These are phyloP conservation scores for Cystobasidiaceae sp. DNA, from an alignment of 1,284 basidiomycete species.

Conservation along the genomic window DNA sequence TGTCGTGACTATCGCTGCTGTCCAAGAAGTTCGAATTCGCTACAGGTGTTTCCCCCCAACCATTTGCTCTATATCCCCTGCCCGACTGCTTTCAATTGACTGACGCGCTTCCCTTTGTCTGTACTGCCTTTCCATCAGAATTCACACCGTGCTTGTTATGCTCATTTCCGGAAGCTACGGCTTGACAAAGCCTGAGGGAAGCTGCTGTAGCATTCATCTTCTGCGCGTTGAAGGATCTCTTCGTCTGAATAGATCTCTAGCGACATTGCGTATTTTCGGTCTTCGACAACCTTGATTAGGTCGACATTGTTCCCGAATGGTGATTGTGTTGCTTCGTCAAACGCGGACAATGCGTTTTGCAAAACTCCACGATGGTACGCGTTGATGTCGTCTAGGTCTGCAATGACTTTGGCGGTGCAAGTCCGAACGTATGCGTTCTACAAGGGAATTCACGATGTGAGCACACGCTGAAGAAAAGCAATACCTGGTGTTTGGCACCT, in stretches of 20 bases:
- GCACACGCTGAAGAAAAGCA: background rate
- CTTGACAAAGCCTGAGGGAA: background rate
- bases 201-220: background rate
- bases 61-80: too few relatives aligned
- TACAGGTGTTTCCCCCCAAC: too few relatives aligned
- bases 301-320: background rate
- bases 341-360: background rate
- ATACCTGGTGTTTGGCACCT: too few relatives aligned
- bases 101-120: too few relatives aligned
- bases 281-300: background rate
- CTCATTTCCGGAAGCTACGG: too few relatives aligned
- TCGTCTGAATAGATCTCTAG: background rate
- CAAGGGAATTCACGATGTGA: background rate
- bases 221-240: background rate
- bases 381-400: slow-evolving; percentile 10
- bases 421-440: background rate
- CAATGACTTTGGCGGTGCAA: background rate
- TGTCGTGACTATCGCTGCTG: too few relatives aligned
- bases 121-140: too few relatives aligned
- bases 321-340: background rate
- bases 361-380: slow-evolving; percentile 1
- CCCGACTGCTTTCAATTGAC: too few relatives aligned
- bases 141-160: too few relatives aligned
- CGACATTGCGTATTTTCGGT: background rate
- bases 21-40: too few relatives aligned